phyloP scores from a whole-genome alignment of 2,329 filamentous ascomycete species.

The Aspergillus sp. region DNA sequence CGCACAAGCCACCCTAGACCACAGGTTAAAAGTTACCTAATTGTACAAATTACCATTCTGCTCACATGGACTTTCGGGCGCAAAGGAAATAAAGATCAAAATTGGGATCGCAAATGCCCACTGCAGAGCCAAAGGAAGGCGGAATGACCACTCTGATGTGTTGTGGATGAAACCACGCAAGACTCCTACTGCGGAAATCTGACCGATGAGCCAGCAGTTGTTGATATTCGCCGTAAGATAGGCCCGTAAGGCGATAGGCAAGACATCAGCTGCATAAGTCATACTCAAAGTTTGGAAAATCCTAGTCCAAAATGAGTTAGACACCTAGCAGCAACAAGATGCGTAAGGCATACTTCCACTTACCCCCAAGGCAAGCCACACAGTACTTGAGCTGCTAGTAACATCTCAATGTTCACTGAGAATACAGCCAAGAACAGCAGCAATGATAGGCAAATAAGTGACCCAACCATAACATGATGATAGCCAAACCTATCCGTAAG shows the following conservation, averaged over 20 bases:
- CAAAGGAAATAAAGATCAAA: constrained; percentile 41
- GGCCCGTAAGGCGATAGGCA: constrained; percentile 40
- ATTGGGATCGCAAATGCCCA: constrained; percentile 52
- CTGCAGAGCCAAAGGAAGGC: constrained; percentile 49
- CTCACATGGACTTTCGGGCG: constrained; percentile 49
- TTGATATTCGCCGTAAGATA: constrained; percentile 46
- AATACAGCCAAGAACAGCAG: constrained; percentile 51
- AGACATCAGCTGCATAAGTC: constrained; percentile 45
- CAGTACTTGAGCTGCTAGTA: constrained; percentile 49
- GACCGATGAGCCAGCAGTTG: constrained; percentile 45
- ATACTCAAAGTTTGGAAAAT: constrained; percentile 47
- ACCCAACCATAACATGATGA: constrained; percentile 46
- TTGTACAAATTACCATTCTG: no score
- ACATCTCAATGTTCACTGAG: constrained; percentile 42
- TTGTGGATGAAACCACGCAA: constrained; percentile 45
- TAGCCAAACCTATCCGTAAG: constrained; percentile 50
- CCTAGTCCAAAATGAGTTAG: no score
- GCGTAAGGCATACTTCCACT: no score
- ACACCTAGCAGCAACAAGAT: no score
- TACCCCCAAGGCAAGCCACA: constrained; percentile 48
- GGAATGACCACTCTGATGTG: constrained; percentile 47
- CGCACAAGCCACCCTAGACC: no score
- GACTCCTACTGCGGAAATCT: constrained; percentile 48
- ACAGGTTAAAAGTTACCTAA: no score
- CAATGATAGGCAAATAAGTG: constrained; percentile 40